phyloP scores from a whole-genome alignment of 805 yeast species.

The Vanderwaltozyma verrucispora region DNA sequence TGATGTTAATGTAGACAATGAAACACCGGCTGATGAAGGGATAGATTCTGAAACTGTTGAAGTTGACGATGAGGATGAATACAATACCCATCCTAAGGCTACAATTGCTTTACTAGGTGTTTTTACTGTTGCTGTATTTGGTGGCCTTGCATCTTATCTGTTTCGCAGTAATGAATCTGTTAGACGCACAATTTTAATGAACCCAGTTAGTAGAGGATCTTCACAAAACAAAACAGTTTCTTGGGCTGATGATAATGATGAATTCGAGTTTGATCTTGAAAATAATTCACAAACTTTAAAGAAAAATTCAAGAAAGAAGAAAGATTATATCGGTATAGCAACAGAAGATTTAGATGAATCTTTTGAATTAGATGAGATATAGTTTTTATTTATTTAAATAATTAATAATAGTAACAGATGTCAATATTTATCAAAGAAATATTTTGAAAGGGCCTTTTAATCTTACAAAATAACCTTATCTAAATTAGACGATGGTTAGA shows the following conservation, averaged over 20 bases:
- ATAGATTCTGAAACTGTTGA: slow-evolving; percentile 7
- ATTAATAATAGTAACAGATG: too few relatives aligned
- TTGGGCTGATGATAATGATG: slow-evolving; percentile 3
- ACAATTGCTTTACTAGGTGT: neutral
- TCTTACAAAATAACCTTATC: too few relatives aligned
- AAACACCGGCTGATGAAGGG: slow-evolving; percentile 13
- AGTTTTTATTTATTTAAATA: neutral
- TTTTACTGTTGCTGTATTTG: neutral
- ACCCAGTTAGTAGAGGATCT: neutral
- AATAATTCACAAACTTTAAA: neutral
- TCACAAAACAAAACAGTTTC: neutral
- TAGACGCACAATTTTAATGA: neutral
- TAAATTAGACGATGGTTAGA: too few relatives aligned
- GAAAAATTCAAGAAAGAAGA: slow-evolving; percentile 4
- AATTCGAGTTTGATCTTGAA: slow-evolving; percentile 9
- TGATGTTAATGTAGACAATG: slow-evolving; percentile 38
- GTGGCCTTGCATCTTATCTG: neutral
- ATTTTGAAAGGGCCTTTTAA: too few relatives aligned
- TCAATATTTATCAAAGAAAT: too few relatives aligned
- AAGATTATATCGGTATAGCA: slow-evolving; percentile 16
- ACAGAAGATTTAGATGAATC: slow-evolving; percentile 15
- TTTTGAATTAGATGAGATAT: slow-evolving; percentile 10
- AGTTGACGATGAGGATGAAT: slow-evolving; percentile 7
- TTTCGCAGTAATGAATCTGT: neutral
- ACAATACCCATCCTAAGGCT: slow-evolving; percentile 17